These are phyloP conservation scores for Astraeus odoratus DNA, from an alignment of 768 basidiomycete genomes.

Conservation along the genomic window DNA sequence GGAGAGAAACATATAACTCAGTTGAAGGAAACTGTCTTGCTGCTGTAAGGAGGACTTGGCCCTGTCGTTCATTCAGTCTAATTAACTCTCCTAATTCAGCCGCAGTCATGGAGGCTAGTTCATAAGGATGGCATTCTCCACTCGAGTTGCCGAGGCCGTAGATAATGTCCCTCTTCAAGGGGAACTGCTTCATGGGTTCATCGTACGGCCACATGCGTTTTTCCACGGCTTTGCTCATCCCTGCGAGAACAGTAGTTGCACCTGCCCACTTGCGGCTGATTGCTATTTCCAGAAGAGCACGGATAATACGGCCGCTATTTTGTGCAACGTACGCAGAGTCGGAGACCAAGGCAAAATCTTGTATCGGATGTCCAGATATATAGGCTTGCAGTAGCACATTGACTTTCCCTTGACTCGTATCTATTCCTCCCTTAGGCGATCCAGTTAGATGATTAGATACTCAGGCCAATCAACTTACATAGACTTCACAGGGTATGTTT, in stretches of 20 bases:
- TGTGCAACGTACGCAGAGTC: conserved; percentile 93
- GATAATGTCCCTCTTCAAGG: conserved; percentile 69
- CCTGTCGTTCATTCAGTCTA: conserved; percentile 82
- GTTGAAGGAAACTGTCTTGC: conserved; percentile 82
- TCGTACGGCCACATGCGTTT: conserved; percentile 93
- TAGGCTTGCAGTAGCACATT: conserved; percentile 91
- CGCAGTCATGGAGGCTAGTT: conserved; percentile 63
- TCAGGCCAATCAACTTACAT: conserved; percentile 38
- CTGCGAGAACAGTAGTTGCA: conserved; percentile 71
- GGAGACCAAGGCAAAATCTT: conserved; percentile 95
- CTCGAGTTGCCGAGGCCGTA: conserved; percentile 75
- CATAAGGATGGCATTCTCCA: conserved; percentile 69
- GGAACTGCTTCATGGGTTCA: conserved; percentile 80
- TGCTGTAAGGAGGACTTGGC: conserved; percentile 66
- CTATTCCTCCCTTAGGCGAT: conserved; percentile 50
- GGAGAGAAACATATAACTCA: conserved; percentile 57
- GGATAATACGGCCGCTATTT: conserved; percentile 88
- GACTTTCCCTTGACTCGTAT: conserved; percentile 75
- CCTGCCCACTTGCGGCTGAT: conserved; percentile 90
- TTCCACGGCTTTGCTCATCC: conserved; percentile 90
- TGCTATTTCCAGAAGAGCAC: conserved; percentile 92
- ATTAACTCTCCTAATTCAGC: conserved; percentile 70
- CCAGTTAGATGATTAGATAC: not conserved
- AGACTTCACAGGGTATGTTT: conserved; percentile 71
- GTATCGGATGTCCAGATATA: conserved; percentile 73